phyloP scores from a whole-genome alignment of 768 basidiomycete species.

The Podaxis sp. region DNA sequence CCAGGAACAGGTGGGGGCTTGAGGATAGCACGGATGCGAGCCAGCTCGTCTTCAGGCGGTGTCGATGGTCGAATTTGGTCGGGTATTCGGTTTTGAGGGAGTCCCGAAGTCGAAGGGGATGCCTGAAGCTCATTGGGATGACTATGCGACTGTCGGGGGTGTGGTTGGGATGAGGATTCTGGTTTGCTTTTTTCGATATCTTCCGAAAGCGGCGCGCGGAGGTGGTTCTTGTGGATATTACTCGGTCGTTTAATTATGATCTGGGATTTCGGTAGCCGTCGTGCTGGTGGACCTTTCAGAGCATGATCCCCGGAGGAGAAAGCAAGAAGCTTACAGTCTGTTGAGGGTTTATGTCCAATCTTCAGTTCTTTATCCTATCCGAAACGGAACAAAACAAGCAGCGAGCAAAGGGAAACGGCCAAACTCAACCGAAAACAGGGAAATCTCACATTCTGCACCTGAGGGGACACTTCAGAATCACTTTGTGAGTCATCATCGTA shows the following conservation, averaged over 20 bases:
- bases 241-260: conserved; percentile 58
- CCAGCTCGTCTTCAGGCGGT: conserved; percentile 46
- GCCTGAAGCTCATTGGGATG: not conserved
- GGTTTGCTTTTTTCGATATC: conserved; percentile 29
- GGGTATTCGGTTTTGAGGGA: not conserved
- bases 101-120: not conserved
- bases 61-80: conserved; percentile 23
- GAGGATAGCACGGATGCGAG: conserved; percentile 54
- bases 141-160: conserved; percentile 7
- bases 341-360: conserved; percentile 29
- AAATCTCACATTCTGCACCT: conserved; percentile 64
- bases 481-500: conserved; percentile 67
- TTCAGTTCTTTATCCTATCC: conserved; percentile 65
- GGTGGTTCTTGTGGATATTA: conserved; percentile 45
- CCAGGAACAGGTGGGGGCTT: conserved; percentile 65
- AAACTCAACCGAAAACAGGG: conserved; percentile 33
- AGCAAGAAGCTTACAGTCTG: conserved; percentile 40
- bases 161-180: conserved; percentile 20
- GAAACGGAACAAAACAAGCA: conserved; percentile 44
- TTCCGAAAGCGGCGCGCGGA: conserved; percentile 50
- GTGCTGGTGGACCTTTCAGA: conserved; percentile 26
- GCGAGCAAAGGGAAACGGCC: conserved; percentile 68
- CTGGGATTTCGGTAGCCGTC: conserved; percentile 50
- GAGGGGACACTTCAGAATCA: conserved; percentile 47
- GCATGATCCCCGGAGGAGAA: conserved; percentile 16